Evolutionary conservation across 768 basidiomycete genomes (phyloP), one percentile per base, ranked within the genome.

Genomic region (Dendrothele bispora): DNA sequence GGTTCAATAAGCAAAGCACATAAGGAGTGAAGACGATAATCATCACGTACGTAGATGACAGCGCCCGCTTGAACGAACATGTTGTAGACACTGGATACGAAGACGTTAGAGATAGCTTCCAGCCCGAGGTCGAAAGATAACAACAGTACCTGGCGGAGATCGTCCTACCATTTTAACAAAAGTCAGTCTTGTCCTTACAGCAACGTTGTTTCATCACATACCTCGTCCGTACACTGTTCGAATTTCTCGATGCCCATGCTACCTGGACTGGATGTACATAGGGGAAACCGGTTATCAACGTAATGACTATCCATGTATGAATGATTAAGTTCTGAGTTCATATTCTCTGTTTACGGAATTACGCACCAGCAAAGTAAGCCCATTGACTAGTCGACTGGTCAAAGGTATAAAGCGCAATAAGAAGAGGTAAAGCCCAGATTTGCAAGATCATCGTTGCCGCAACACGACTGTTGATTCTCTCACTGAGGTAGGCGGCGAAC

Each of bases 51-150:
- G 52, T 73, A 73, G 29, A 77, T 63, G 27, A 83, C 75, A 15
- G 65, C 70, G 15, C 77, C 77, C 3, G 75, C 75, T 60, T 84
- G 81, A n/a, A 83, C 79, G 51, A 76, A 78, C 73, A 84, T 81
- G 53, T 84, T 86, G 61, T 86, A 84, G 22, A 81, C 63, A 45
- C 70, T 65, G 17, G 32, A n/a, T n/a, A n/a, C n/a, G 18, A 50
- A 17, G 30, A 25, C 38, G 17, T 35, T 14, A 3, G 18, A 3
- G 8, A 8, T 37, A 37, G 36, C 36, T 7, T 45, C 6, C 6
- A 3, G n/a, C n/a, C 38, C 21, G 10, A 8, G n/a, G n/a, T 7
- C 18, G n/a, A 5, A 17, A 24, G 14, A 20, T 4, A 28, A 20
- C 0, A 42, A 28, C 22, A 15, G n/a, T 35, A 59, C 60, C 62